These are phyloP conservation scores for Globisporangium camurandrum DNA, from an alignment of 352 stramenopile species.

Conservation along the genomic window DNA sequence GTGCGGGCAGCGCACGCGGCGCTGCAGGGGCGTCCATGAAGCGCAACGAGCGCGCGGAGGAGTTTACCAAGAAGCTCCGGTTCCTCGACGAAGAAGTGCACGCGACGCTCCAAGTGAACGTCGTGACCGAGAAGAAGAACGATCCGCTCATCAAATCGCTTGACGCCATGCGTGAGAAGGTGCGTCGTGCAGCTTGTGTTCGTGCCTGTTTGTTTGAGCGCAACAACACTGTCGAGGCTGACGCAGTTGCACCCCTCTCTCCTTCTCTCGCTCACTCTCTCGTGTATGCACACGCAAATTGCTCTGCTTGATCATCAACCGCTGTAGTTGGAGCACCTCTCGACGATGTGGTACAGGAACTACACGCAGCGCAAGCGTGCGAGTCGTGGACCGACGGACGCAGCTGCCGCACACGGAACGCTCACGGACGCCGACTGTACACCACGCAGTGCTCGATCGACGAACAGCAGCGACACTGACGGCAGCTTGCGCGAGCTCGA, in stretches of 20 bases:
- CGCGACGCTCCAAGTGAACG: slow-evolving; percentile 58
- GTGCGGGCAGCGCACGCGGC: not conserved
- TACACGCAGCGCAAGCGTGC: slow-evolving; percentile 25
- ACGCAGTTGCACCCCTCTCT: too few relatives aligned
- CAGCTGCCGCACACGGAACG: slow-evolving; percentile 3
- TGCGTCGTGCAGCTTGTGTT: slow-evolving; percentile 5
- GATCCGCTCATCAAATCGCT: slow-evolving; percentile 66
- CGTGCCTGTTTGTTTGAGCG: too few relatives aligned
- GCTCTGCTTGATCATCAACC: too few relatives aligned
- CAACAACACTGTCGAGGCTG: too few relatives aligned
- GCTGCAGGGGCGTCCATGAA: slow-evolving; percentile 1
- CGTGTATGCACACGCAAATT: too few relatives aligned
- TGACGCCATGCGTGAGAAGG: slow-evolving; percentile 60
- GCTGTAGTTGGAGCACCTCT: slow-evolving; percentile 45
- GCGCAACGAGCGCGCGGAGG: slow-evolving; percentile 30
- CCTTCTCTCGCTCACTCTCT: too few relatives aligned
- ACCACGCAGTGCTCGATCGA: slow-evolving; percentile 4
- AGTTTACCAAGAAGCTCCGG: slow-evolving; percentile 47
- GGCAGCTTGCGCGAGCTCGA: slow-evolving; percentile 49
- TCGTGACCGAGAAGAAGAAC: slow-evolving; percentile 68
- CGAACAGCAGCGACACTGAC: too few relatives aligned
- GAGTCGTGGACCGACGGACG: slow-evolving; percentile 7
- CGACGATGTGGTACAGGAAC: slow-evolving; percentile 65
- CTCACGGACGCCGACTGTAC: slow-evolving; percentile 12
- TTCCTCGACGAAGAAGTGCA: slow-evolving; percentile 63